phyloP scores from a whole-genome alignment of 2,329 filamentous ascomycete genomes.

The Coleophoma eucalyptorum region DNA sequence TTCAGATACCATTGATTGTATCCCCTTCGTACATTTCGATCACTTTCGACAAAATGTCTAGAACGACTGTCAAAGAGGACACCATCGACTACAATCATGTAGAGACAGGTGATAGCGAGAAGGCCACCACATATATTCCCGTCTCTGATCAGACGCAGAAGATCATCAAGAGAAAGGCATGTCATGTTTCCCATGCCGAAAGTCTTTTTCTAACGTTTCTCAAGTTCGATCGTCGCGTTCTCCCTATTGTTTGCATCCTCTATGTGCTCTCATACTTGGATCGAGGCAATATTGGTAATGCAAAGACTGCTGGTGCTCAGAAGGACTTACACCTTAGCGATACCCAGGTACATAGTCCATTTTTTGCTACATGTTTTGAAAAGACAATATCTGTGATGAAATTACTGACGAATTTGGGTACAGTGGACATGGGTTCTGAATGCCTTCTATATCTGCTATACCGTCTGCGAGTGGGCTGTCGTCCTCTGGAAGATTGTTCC shows the following conservation, averaged over 20 bases:
- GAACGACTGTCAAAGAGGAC: too few relatives aligned
- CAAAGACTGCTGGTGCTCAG: constrained; percentile 11
- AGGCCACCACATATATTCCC: not conserved
- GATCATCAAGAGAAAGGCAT: not conserved
- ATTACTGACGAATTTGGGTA: too few relatives aligned
- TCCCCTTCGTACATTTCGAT: too few relatives aligned
- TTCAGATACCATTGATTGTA: too few relatives aligned
- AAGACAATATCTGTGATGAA: too few relatives aligned
- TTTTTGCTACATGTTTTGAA: too few relatives aligned
- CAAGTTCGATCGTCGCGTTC: constrained; percentile 11
- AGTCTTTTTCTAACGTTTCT: not conserved
- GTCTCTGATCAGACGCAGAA: constrained; percentile 15
- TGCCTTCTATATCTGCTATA: constrained; percentile 13
- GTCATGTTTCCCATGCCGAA: not conserved
- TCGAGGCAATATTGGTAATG: constrained; percentile 18
- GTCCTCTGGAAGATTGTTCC: constrained; percentile 21
- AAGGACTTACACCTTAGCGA: constrained; percentile 6
- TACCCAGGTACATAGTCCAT: not conserved
- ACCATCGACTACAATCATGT: too few relatives aligned
- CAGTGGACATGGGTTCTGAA: constrained; percentile 11
- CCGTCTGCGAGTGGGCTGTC: constrained; percentile 10
- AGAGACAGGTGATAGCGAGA: not conserved
- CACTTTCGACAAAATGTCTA: too few relatives aligned
- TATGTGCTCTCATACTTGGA: constrained; percentile 15
- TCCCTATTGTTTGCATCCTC: constrained; percentile 9